phyloP scores from a whole-genome alignment of 352 stramenopile genomes.

The Pythium utonaiense region DNA sequence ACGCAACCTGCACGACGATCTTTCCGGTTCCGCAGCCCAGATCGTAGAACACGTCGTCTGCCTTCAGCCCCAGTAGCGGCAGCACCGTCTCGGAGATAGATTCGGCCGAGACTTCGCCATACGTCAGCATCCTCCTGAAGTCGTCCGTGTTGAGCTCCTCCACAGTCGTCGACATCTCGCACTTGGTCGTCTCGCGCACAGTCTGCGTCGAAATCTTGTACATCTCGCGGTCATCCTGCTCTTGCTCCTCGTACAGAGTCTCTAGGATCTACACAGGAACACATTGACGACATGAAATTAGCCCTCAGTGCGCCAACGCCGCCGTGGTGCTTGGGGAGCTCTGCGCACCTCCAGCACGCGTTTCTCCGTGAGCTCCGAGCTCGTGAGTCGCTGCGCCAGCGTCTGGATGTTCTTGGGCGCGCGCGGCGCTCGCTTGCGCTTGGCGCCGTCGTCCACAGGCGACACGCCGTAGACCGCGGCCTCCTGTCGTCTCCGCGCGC shows the following conservation, averaged over 20 bases:
- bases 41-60: slow-evolving; percentile 79
- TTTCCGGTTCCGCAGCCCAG: slow-evolving; percentile 79
- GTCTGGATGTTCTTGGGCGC: slow-evolving; percentile 38
- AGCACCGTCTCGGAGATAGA: slow-evolving; percentile 64
- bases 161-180: slow-evolving; percentile 63
- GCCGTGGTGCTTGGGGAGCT: too few species aligned
- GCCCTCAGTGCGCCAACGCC: too few species aligned
- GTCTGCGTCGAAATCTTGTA: slow-evolving; percentile 64
- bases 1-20: slow-evolving; percentile 67
- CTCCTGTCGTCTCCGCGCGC: slow-evolving; percentile 12
- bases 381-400: slow-evolving; percentile 37
- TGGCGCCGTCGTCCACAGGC: slow-evolving; percentile 11
- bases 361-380: slow-evolving; percentile 28
- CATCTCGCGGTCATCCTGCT: slow-evolving; percentile 75
- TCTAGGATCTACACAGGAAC: slow-evolving; percentile 34
- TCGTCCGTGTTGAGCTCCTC: slow-evolving; percentile 60
- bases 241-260: slow-evolving; percentile 65
- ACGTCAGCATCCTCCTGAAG: slow-evolving; percentile 73
- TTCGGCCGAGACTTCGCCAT: slow-evolving; percentile 73
- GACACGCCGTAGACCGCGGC: slow-evolving; percentile 6
- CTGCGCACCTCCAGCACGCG: slow-evolving; percentile 36
- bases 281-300: too few species aligned
- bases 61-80: slow-evolving; percentile 56
- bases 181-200: slow-evolving; percentile 60
- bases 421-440: slow-evolving; percentile 24